Percentiles rank a stretch among this genome's conserved stretches.
These are phyloP conservation scores for Hypocreales sp. DNA, from an alignment of 2,329 filamentous ascomycete genomes.

Conservation along the genomic window DNA sequence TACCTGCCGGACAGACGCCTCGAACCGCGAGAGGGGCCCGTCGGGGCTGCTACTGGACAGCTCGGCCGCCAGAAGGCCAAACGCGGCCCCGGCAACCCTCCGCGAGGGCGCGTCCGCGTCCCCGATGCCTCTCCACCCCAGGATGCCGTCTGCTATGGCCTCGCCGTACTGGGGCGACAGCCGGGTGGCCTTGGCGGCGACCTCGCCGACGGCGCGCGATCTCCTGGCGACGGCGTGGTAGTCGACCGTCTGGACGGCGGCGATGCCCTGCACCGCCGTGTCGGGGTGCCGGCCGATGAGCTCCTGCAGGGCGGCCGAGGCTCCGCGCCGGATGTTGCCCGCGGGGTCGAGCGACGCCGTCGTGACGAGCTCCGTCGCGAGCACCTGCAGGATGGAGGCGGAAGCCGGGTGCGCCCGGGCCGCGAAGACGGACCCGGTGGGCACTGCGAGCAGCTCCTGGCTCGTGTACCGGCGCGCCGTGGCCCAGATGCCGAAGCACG, in stretches of 20 bases:
- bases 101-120: conserved; percentile 63
- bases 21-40: conserved; percentile 11
- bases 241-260: conserved; percentile 77
- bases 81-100: conserved; percentile 52
- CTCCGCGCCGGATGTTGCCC: conserved; percentile 83
- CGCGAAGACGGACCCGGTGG: conserved; percentile 27
- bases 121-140: conserved; percentile 80
- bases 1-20: conserved; percentile 24
- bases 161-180: conserved; percentile 55
- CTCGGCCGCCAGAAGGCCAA: conserved; percentile 41
- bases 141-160: conserved; percentile 52
- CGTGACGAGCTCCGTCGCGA: conserved; percentile 69
- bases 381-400: conserved; percentile 50
- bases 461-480: conserved; percentile 78
- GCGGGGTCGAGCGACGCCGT: conserved; percentile 76
- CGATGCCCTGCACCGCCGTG: conserved; percentile 65
- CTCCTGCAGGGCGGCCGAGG: conserved; percentile 88
- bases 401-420: conserved; percentile 18
- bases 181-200: conserved; percentile 52
- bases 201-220: conserved; percentile 63
- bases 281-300: conserved; percentile 86
- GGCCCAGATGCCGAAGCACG: conserved; percentile 93
- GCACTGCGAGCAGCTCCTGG: conserved; percentile 52
- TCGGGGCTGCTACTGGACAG: conserved; percentile 12
- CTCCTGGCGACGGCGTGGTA: conserved; percentile 88